Conservation (phyloP, 352 stramenopile genomes). For the Halophytophthora polymorphica region DNA sequence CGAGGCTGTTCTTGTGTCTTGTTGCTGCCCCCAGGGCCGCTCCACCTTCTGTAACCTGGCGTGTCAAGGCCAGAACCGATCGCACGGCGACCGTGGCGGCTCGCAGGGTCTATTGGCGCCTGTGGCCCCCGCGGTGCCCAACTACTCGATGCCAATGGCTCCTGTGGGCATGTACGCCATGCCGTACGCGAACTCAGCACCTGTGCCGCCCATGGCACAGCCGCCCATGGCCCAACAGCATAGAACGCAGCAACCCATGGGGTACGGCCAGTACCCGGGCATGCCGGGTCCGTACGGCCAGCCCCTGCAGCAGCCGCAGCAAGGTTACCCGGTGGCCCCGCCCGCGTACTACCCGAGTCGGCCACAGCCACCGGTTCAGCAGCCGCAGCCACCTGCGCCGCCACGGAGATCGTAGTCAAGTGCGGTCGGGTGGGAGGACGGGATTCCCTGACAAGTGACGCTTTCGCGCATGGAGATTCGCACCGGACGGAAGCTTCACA, state of each 20-base stretch:
- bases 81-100: constrained; percentile 2
- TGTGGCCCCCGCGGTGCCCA: constrained; percentile 21
- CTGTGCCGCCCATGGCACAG: constrained; percentile 11
- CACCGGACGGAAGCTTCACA: too few relatives aligned
- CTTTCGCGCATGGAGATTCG: too few relatives aligned
- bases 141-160: constrained; percentile 19
- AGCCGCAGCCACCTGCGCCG: constrained; percentile 12
- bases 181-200: constrained; percentile 4
- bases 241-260: constrained; percentile 13
- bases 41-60: constrained; percentile 59
- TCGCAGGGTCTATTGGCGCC: constrained; percentile 1
- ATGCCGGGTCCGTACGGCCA: constrained; percentile 27
- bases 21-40: constrained; percentile 30
- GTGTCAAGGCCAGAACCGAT: constrained; percentile 24
- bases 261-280: constrained; percentile 22
- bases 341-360: constrained; percentile 25
- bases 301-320: constrained; percentile 8
- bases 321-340: constrained; percentile 15
- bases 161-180: constrained; percentile 31
- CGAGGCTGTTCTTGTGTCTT: background rate
- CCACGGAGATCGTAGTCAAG: constrained; percentile 3
- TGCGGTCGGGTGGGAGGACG: too few relatives aligned
- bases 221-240: too few relatives aligned
- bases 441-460: too few relatives aligned
- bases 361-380: constrained; percentile 16